Base-by-base conservation (phyloP, 495 filamentous ascomycete species). In the Aspergillus leporis region DNA sequence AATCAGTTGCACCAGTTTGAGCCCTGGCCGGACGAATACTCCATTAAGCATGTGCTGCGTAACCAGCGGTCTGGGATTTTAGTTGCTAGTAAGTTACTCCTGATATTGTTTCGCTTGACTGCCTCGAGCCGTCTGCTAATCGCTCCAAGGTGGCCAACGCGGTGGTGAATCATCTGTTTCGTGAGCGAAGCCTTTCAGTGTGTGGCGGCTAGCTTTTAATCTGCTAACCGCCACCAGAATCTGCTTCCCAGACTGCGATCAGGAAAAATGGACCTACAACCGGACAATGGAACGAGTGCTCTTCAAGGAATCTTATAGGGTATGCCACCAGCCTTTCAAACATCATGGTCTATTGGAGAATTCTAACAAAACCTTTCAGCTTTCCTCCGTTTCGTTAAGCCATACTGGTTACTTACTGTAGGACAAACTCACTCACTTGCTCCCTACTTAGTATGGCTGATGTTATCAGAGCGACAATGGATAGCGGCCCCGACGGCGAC, bases 321-420 rank as follows among this genome's bases (percentile, higher is more conserved):
- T 77, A 65, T 48, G 66, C n/a, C 4, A 14, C 40, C 23, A 49
- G 21, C 25, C n/a, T 4, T 9, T 4, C 21, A 5, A 14, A 38
- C 12, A 5, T 25, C 5, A 19, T 21, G 9, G 12, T 30, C 16
- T 3, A 7, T 2, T 45, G 18, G 1, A 14, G 49, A 13, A 14
- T 4, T 12, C 53, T 67, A 41, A 72, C 54, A 31, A 2, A 30
- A 19, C 36, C 25, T 12, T 47, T 16, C 51, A 78, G 76, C 48
- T 78, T 21, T 73, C 74, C 7, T 78, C 76, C 2, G 58, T 77
- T 19, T 77, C 73, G 5, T 28, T 77, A 22, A 74, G 76, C 34
- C 70, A 68, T n/a, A 74, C 76, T 6, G 73, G 72, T 4, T 70
- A 70, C 51, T 43, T 77, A 4, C 48, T 78, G 76, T 78, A 66